Evolutionary conservation across 768 basidiomycete genomes (phyloP), one percentile per base, ranked within the genome.

Genomic region (Lactarius trivialis): DNA sequence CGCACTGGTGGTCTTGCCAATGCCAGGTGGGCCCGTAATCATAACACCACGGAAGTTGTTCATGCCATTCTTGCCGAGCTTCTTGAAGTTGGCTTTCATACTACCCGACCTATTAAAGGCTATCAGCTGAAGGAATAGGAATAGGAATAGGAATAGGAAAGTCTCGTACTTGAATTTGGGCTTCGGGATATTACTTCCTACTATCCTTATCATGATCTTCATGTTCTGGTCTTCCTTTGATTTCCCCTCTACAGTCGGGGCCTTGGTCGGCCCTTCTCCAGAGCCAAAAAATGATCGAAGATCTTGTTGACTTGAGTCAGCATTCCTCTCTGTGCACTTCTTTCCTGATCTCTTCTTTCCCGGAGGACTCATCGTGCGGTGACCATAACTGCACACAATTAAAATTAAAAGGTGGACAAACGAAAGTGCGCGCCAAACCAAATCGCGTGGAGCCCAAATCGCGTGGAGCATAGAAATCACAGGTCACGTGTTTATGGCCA

Each of bases 1-100:
- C 2, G 96, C 97, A 63, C 89, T 88, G 1, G 94, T 97, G 4
- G 97, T 99, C 77, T 98, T 99, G 26, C 96, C 97, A 56, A 98
- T 97, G 8, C 97, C 97, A 17, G 97, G 97, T 1, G 95, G 85
- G 0, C 97, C 97, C 1, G 91, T 91, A 64, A 98, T 87, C 66
- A 99, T 76, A 1, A 98, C 66, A 14, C 93, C 93, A 26, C 93
- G 86, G 73, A 81, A 96, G 7, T 86, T 75, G 68, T 92, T 92
- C 87, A 89, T 89, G 0, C 83, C 91, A 63, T 82, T 85, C 75
- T 95, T 95, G 4, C 97, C 97, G 1, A 93, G 93, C 69, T 95
- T 97, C 75, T 93, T 98, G 76, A 98, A 98, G 1, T 81, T 83
- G 0, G 78, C 77, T 63, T 89, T 89, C 67, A 86, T 71, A 68